A percentile compares a stretch with the other conserved stretches of the same genome.
These are phyloP conservation scores for Stentor roeselii DNA, from an alignment of 73 alveolate species.

Conservation along the genomic window DNA sequence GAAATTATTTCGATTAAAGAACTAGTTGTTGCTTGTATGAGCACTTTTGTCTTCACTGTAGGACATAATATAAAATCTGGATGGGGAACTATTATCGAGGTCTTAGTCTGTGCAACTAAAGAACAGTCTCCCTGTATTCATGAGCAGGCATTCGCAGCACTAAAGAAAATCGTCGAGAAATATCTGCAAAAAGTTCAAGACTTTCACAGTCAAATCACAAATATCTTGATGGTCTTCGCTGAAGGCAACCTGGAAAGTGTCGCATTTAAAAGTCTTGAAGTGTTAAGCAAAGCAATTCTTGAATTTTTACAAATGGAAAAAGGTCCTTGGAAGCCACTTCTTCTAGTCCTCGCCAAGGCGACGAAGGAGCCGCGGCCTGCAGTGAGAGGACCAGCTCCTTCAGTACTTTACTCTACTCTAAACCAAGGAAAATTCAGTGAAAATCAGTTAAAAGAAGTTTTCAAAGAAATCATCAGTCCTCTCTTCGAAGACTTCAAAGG, in stretches of 20 bases:
- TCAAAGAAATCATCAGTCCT: neutral
- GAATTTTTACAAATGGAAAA: neutral
- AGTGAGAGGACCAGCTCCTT: neutral
- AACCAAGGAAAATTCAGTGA: neutral
- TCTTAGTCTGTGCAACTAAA: neutral
- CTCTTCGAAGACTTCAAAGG: neutral
- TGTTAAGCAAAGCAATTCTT: neutral
- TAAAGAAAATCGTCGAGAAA: constrained; percentile 22
- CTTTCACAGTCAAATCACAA: constrained; percentile 30
- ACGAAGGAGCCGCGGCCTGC: neutral
- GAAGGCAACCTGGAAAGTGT: constrained; percentile 17
- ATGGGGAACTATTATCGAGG: constrained; percentile 54
- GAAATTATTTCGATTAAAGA: constrained; percentile 34
- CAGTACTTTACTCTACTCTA: neutral
- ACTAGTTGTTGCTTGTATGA: constrained; percentile 47
- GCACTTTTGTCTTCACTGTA: constrained; percentile 33
- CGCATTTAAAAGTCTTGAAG: constrained; percentile 34
- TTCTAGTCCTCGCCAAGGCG: no score
- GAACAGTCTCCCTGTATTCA: constrained; percentile 39
- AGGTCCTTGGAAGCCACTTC: neutral
- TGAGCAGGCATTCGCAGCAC: constrained; percentile 28
- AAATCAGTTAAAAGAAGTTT: no score
- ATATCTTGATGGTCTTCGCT: constrained; percentile 39
- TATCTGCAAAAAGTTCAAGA: constrained; percentile 32
- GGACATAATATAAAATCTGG: constrained; percentile 51